phyloP scores from a whole-genome alignment of 352 stramenopile species.

The Chrysophaeum taylorii region DNA sequence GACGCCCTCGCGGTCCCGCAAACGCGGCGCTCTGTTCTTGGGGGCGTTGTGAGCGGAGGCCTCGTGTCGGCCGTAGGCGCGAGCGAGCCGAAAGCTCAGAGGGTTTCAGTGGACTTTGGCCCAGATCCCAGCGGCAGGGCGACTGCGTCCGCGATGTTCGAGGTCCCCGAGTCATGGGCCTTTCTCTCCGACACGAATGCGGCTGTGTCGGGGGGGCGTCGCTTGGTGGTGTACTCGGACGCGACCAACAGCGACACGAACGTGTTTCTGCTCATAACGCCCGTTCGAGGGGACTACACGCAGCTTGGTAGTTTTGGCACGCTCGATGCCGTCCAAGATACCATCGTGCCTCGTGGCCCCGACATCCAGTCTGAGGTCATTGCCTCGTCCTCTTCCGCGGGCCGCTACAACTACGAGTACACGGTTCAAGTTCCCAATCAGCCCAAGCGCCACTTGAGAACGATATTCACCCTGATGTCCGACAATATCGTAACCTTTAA shows the following conservation, averaged over 20 bases:
- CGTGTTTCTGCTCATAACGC: conserved; percentile 4
- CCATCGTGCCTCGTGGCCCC: background rate
- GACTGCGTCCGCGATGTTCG: background rate
- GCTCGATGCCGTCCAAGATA: background rate
- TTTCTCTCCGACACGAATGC: background rate
- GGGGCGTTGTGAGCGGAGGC: too few species aligned
- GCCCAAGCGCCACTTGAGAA: conserved; percentile 6
- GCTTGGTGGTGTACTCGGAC: background rate
- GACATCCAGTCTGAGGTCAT: background rate
- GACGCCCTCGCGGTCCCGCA: too few species aligned
- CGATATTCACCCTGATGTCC: background rate
- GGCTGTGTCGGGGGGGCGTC: background rate
- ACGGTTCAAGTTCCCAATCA: background rate
- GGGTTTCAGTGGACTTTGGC: too few species aligned
- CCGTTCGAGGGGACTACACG: conserved; percentile 7
- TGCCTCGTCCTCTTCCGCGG: background rate
- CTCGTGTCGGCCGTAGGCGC: too few species aligned
- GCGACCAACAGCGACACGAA: conserved; percentile 1
- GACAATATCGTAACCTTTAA: conserved; percentile 12
- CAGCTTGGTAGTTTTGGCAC: background rate
- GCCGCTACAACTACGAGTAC: conserved; percentile 11
- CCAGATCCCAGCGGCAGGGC: too few species aligned
- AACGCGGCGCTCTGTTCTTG: too few species aligned
- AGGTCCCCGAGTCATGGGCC: background rate
- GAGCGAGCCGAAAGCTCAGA: too few species aligned